These are phyloP conservation scores for Citrullus amarus DNA, from an alignment of 306 rosid species.

Conservation along the genomic window DNA sequence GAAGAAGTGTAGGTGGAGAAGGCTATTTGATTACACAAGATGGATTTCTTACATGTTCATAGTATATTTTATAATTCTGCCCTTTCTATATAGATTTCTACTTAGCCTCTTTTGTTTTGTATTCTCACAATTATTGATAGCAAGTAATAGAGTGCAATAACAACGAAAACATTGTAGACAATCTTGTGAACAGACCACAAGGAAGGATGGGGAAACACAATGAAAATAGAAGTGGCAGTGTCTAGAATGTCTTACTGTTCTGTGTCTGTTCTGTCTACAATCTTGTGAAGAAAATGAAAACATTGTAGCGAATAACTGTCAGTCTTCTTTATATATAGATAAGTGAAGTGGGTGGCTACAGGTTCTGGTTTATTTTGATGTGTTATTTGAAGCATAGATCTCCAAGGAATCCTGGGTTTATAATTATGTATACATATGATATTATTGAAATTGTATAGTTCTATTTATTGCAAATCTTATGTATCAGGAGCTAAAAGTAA, in stretches of 20 bases:
- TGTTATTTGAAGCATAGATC: neutral
- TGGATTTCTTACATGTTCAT: constrained; percentile 59
- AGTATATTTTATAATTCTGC: constrained; percentile 3
- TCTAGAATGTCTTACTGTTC: neutral
- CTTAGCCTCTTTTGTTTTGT: neutral
- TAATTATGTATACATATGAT: neutral
- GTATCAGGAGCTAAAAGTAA: neutral
- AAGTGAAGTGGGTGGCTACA: neutral
- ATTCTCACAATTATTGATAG: neutral
- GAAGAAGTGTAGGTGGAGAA: constrained; percentile 48
- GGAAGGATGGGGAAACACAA: neutral
- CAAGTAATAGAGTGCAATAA: neutral
- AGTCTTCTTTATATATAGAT: neutral
- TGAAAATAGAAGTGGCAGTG: neutral
- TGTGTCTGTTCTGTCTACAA: constrained; percentile 3
- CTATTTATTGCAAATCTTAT: neutral
- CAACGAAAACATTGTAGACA: neutral
- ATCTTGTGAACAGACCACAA: too few relatives aligned
- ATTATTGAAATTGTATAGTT: neutral
- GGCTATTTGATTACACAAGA: constrained; percentile 45
- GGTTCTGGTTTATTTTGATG: neutral
- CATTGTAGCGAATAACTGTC: neutral
- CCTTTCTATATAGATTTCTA: neutral
- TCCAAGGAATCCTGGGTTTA: neutral
- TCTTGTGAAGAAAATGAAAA: neutral